Percentiles rank a stretch among this genome's conserved stretches.
phyloP scores from a whole-genome alignment of 306 rosid genomes.

The Sindora glabra region DNA sequence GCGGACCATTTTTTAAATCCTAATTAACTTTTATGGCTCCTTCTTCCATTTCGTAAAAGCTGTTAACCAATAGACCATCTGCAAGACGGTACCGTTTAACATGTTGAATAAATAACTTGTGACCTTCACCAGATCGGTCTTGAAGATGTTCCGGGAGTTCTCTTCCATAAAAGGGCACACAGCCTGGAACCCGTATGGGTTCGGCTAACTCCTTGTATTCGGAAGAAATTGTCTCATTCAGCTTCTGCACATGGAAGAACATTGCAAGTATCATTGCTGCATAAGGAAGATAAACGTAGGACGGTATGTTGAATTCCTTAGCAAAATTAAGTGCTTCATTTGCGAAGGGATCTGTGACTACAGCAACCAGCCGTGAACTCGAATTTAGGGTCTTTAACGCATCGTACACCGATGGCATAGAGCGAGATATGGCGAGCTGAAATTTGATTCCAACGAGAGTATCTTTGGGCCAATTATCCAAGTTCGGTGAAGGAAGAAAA shows the following conservation, averaged over 20 bases:
- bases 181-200: slow-evolving; percentile 18
- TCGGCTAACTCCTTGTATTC: slow-evolving; percentile 17
- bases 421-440: background rate
- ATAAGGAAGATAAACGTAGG: too few species aligned
- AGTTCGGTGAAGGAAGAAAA: slow-evolving; percentile 14
- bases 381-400: too few species aligned
- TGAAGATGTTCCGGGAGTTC: slow-evolving; percentile 26
- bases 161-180: slow-evolving; percentile 2
- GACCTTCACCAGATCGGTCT: slow-evolving; percentile 18
- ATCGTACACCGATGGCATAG: slow-evolving; percentile 1
- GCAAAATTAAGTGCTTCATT: too few species aligned
- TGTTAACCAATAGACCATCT: slow-evolving; percentile 18
- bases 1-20: too few species aligned
- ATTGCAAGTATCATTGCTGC: background rate
- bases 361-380: too few species aligned
- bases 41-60: slow-evolving; percentile 10
- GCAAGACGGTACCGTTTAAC: slow-evolving; percentile 6
- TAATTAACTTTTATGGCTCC: too few species aligned
- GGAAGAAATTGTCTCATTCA: slow-evolving; percentile 11
- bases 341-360: too few species aligned
- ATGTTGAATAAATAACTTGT: slow-evolving; percentile 3
- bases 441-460: background rate
- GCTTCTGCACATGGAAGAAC: slow-evolving; percentile 9
- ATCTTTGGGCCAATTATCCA: background rate
- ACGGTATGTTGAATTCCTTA: too few species aligned